A percentile compares a stretch with the other conserved stretches of the same genome.
Evolutionary conservation across 805 yeast species (phyloP).

Genomic region (Candida adriatica): DNA sequence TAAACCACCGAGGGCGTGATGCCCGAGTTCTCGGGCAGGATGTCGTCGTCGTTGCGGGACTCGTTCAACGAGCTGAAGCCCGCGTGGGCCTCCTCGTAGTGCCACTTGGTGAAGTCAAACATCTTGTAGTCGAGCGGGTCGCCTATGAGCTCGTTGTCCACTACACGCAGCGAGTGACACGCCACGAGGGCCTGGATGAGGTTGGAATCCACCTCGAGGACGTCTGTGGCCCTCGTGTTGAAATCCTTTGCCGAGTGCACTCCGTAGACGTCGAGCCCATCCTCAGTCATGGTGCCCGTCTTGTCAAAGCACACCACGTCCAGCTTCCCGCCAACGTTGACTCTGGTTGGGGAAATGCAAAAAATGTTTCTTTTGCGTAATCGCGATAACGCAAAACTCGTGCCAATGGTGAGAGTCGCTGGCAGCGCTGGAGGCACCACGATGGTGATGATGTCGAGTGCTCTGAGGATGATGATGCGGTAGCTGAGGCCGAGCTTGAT

Average conservation of each 20-base stretch:
- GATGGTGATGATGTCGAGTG: constrained; percentile 88
- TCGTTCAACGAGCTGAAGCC: constrained; percentile 32
- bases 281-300: constrained; percentile 96
- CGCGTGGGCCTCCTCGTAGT: constrained; percentile 58
- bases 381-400: constrained; percentile 82
- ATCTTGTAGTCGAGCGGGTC: constrained; percentile 92
- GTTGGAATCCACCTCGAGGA: constrained; percentile 22
- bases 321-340: constrained; percentile 92
- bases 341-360: constrained; percentile 91
- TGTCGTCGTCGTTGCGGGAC: constrained; percentile 30
- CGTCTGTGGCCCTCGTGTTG: constrained; percentile 21
- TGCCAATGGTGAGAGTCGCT: constrained; percentile 94
- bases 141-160: constrained; percentile 79
- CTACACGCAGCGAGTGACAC: constrained; percentile 80
- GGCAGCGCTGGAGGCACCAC: constrained; percentile 99
- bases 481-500: constrained; percentile 66
- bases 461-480: constrained; percentile 71
- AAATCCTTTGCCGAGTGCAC: constrained; percentile 36
- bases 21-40: constrained; percentile 35
- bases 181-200: constrained; percentile 39
- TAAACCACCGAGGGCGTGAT: constrained; percentile 45
- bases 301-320: constrained; percentile 92
- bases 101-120: constrained; percentile 86
- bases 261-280: constrained; percentile 84
- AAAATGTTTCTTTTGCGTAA: constrained; percentile 63